These are phyloP conservation scores for Apiospora rasikravindrae DNA, from an alignment of 2,329 filamentous ascomycete genomes.

Conservation along the genomic window DNA sequence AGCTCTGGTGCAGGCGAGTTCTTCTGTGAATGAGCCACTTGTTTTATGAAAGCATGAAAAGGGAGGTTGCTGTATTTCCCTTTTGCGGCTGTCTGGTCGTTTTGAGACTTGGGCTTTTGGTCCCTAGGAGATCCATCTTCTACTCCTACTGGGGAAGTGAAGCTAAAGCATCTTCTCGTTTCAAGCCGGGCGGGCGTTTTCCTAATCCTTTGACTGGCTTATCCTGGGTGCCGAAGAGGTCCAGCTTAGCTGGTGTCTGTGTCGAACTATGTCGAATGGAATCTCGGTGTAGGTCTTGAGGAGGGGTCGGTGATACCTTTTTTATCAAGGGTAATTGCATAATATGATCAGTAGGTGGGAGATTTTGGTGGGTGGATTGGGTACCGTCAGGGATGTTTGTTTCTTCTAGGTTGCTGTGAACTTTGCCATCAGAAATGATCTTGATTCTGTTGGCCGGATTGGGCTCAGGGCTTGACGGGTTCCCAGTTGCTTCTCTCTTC, in stretches of 20 bases:
- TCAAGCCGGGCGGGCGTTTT: background rate
- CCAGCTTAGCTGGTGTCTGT: background rate
- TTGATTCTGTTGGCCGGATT: constrained; percentile 1
- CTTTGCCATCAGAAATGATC: constrained; percentile 24
- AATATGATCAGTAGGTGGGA: background rate
- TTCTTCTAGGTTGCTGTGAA: constrained; percentile 18
- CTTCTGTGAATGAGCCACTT: background rate
- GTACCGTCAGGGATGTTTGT: background rate
- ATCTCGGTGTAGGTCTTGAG: background rate
- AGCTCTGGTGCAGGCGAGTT: constrained; percentile 34
- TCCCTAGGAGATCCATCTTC: constrained; percentile 26
- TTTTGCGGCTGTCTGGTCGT: background rate
- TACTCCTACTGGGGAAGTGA: background rate
- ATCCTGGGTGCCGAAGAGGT: background rate
- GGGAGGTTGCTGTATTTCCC: background rate
- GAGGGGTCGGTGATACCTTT: background rate
- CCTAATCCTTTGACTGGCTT: background rate
- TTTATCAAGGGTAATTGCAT: background rate
- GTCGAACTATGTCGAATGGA: background rate
- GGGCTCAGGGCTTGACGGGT: background rate
- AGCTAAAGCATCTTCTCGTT: constrained; percentile 1
- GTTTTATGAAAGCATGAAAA: background rate
- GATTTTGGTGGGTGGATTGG: background rate
- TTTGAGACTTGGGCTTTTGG: constrained; percentile 11
- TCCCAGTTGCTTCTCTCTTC: constrained; percentile 25